Percentiles rank a stretch among this genome's conserved stretches.
Evolutionary conservation across 352 stramenopile species (phyloP).

Genomic region (Pythium coloratum): DNA sequence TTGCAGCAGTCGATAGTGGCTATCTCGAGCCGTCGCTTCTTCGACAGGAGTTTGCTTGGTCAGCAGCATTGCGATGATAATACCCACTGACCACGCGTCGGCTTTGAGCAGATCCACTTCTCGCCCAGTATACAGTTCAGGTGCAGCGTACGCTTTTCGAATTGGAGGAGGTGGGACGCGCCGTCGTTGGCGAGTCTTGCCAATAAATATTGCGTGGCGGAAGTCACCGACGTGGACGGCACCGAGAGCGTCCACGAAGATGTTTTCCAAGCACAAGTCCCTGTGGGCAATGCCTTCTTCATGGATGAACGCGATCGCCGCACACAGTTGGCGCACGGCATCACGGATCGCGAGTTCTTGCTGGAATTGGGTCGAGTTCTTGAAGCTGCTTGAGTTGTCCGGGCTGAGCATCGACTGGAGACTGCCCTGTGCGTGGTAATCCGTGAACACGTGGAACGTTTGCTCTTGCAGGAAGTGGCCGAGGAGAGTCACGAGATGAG

Average conservation of each 20-base stretch:
- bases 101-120: conserved; percentile 30
- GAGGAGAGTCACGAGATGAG: conserved; percentile 15
- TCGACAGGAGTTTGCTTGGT: conserved; percentile 17
- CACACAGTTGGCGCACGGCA: conserved; percentile 17
- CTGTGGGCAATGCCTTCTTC: conserved; percentile 24
- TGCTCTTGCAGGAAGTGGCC: conserved; percentile 22
- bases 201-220: conserved; percentile 14
- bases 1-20: conserved; percentile 20
- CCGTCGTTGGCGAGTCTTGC: neutral
- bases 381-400: neutral
- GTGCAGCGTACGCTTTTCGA: conserved; percentile 18
- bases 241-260: conserved; percentile 22
- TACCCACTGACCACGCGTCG: conserved; percentile 35
- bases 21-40: conserved; percentile 18
- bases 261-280: conserved; percentile 29
- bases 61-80: conserved; percentile 31
- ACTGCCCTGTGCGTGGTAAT: conserved; percentile 20
- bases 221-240: conserved; percentile 25
- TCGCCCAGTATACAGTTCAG: conserved; percentile 23
- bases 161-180: conserved; percentile 5
- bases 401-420: conserved; percentile 6
- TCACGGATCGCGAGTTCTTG: conserved; percentile 1
- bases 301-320: conserved; percentile 28
- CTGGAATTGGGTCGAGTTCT: neutral
- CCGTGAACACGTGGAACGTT: conserved; percentile 24